Conservation (phyloP, 208 protist species). For the Naegleria lovaniensis region DNA sequence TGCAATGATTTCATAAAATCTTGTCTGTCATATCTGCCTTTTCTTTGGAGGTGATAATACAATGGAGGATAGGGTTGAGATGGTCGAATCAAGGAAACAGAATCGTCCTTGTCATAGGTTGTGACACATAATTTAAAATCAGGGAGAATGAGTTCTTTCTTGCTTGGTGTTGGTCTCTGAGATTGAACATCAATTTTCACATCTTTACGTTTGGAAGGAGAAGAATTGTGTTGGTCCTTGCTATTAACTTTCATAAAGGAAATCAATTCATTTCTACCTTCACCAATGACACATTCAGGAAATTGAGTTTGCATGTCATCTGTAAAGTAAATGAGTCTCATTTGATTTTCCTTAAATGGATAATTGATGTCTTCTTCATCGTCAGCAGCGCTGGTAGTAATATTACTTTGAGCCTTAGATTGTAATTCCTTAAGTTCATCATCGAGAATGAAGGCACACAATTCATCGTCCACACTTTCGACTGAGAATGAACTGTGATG, state of each 20-base stretch:
- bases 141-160: background rate
- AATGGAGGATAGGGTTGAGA: background rate
- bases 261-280: background rate
- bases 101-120: constrained; percentile 1
- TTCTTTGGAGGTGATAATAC: background rate
- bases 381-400: background rate
- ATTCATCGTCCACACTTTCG: too few relatives aligned
- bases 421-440: background rate
- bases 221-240: background rate
- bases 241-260: background rate
- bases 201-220: background rate
- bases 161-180: background rate
- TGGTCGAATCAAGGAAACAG: background rate
- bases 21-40: background rate
- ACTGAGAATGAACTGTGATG: too few relatives aligned
- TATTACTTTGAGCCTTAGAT: background rate
- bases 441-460: background rate
- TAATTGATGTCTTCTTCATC: background rate
- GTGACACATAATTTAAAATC: background rate
- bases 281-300: background rate
- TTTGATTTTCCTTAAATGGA: background rate
- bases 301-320: background rate
- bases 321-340: background rate
- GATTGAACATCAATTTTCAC: background rate
- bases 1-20: background rate